Base-by-base conservation (phyloP, 192 early-diverging fungal genomes). In the Rhizophagus prolifer region DNA sequence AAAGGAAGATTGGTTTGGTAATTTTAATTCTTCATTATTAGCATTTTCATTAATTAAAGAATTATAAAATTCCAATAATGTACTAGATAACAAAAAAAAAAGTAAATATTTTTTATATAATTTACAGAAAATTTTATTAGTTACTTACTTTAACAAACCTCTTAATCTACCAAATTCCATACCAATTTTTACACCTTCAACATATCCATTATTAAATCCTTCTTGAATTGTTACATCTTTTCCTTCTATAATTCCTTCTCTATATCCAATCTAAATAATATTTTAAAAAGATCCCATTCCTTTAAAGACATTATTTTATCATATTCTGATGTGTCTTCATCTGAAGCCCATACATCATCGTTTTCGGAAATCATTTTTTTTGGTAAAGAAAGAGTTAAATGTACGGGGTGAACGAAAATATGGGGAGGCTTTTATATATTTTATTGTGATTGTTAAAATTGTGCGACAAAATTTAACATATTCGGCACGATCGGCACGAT, bases 211-310 rank as follows among this genome's bases (percentile, higher is more conserved):
- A 80, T 90, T 86, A 78, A 90, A 90, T 1, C 89, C 89, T 47
- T 81, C 41, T 72, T 90, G 89, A 70, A 90, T 78, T 21, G 75
- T 77, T 0, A 77, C 47, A 46, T 89, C 84, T 74, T 90, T 89
- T 46, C 86, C 88, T 73, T 88, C 89, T 12, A 82, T 50, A 59
- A 90, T 85, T 31, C 89, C 89, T 64, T 88, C 89, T 58, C 85
- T 89, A 74, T 89, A 90, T 25, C 89, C 89, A 26, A 78, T 77
- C 88, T 89, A 79, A 14, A 67, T 66, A 66, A 34, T 36, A 21
- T 34, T 7, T 38, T 38, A 38, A 31, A 66, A 67, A n/a, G 63
- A 9, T 85, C 81, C 89, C 89, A 90, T 46, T 88, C 81, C 60
- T 82, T 81, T 59, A 88, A 82, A 14, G 89, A 85, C 21, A 90